phyloP scores from a whole-genome alignment of 164 flowering plant genomes.

The Platanus orientalis region DNA sequence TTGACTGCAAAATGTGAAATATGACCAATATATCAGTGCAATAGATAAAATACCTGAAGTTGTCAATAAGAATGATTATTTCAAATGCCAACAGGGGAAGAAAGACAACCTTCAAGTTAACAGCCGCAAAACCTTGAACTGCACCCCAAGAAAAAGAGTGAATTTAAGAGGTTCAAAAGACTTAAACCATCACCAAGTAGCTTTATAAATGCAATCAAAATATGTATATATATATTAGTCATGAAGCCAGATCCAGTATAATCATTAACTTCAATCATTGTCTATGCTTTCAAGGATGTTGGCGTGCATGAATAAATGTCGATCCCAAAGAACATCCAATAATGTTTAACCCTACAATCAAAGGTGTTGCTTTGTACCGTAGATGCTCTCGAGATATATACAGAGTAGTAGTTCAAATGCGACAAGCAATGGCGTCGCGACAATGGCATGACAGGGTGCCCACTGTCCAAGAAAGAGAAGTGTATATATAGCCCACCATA shows the following conservation, averaged over 20 bases:
- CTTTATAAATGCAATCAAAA: background rate
- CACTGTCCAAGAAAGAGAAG: constrained; percentile 51
- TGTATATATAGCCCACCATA: background rate
- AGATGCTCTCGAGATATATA: constrained; percentile 72
- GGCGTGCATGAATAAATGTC: too few species aligned
- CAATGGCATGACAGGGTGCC: constrained; percentile 96
- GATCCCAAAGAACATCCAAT: background rate
- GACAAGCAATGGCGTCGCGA: constrained; percentile 76
- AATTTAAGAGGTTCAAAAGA: background rate
- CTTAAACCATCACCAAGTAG: background rate
- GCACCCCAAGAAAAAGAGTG: constrained; percentile 16
- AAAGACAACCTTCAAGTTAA: constrained; percentile 85
- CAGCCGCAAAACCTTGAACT: constrained; percentile 40
- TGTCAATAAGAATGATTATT: constrained; percentile 68
- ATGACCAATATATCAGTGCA: too few species aligned
- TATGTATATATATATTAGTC: background rate
- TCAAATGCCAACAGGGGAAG: constrained; percentile 81
- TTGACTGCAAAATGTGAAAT: too few species aligned
- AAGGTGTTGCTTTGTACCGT: too few species aligned
- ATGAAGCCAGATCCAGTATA: background rate
- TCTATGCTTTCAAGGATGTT: background rate
- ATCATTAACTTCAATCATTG: too few species aligned
- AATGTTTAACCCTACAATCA: too few species aligned
- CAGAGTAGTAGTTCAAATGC: constrained; percentile 91
- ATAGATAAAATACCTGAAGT: constrained; percentile 79